phyloP scores from a whole-genome alignment of 768 basidiomycete species.

The Tulasnella sp. region DNA sequence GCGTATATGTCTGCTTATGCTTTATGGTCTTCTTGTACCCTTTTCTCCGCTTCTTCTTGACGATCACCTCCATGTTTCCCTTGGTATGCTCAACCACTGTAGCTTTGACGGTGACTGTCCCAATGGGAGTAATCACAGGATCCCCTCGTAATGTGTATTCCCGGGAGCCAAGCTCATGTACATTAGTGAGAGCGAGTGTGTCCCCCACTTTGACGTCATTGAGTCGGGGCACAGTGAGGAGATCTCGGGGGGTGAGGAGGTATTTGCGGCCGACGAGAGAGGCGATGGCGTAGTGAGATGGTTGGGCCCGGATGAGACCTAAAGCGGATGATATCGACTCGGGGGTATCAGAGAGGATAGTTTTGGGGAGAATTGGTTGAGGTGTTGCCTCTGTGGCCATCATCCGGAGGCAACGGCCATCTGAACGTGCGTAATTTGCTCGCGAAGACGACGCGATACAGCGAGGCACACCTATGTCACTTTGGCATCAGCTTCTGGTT shows the following conservation, averaged over 20 bases:
- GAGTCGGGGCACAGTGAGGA: slow-evolving; percentile 87
- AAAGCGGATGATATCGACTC: slow-evolving; percentile 40
- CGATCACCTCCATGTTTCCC: slow-evolving; percentile 77
- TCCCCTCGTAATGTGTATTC: slow-evolving; percentile 84
- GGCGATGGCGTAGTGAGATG: slow-evolving; percentile 85
- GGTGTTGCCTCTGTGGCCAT: slow-evolving; percentile 21
- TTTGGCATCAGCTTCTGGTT: too few relatives aligned
- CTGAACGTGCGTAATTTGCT: neutral
- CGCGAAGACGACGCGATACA: slow-evolving; percentile 5
- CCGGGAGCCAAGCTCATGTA: slow-evolving; percentile 90
- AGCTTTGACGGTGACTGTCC: slow-evolving; percentile 61
- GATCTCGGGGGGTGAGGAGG: slow-evolving; percentile 79
- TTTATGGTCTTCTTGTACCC: slow-evolving; percentile 90
- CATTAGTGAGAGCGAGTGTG: slow-evolving; percentile 65
- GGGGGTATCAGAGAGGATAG: slow-evolving; percentile 20
- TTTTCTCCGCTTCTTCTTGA: slow-evolving; percentile 98
- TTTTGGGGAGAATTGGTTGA: slow-evolving; percentile 19
- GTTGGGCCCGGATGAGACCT: slow-evolving; percentile 76
- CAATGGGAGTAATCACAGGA: slow-evolving; percentile 48
- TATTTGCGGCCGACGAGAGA: slow-evolving; percentile 79
- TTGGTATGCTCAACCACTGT: slow-evolving; percentile 98
- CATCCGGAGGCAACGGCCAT: neutral
- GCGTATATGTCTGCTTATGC: slow-evolving; percentile 93
- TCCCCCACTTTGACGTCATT: slow-evolving; percentile 81
- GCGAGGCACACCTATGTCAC: neutral